phyloP scores from a whole-genome alignment of 2,329 filamentous ascomycete species.

The Xylariaceae sp. region DNA sequence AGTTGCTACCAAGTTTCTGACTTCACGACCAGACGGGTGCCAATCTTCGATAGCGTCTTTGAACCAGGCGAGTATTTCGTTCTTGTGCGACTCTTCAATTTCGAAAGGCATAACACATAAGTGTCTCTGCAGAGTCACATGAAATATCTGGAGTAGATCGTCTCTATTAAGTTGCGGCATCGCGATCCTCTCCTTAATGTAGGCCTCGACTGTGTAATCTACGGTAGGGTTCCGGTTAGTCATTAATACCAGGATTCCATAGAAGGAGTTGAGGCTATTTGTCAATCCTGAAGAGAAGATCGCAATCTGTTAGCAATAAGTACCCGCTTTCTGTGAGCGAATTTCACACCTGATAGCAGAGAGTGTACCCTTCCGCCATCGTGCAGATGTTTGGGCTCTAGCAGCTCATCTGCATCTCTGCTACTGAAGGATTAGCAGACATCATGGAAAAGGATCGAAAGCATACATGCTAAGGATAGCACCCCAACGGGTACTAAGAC shows the following conservation, averaged over 20 bases:
- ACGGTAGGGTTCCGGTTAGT: background rate
- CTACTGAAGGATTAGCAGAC: background rate
- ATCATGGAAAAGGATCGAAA: background rate
- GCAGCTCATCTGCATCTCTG: background rate
- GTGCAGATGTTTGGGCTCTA: background rate
- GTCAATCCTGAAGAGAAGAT: background rate
- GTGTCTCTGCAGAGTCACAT: background rate
- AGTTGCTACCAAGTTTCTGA: background rate
- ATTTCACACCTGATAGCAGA: background rate
- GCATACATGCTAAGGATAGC: background rate
- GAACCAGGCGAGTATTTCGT: background rate
- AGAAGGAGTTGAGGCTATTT: background rate
- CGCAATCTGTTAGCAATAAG: background rate
- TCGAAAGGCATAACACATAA: too few species aligned
- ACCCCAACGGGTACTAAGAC: background rate
- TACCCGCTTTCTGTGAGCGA: background rate
- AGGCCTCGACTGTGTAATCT: background rate
- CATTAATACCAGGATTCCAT: background rate
- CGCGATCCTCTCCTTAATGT: background rate
- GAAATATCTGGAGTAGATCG: background rate
- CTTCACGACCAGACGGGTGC: background rate
- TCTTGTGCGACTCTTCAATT: too few species aligned
- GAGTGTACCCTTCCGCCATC: background rate
- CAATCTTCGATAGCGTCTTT: background rate
- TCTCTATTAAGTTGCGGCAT: background rate